Evolutionary conservation across 164 flowering plant genomes (phyloP).

Genomic region (Akebia trifoliata): DNA sequence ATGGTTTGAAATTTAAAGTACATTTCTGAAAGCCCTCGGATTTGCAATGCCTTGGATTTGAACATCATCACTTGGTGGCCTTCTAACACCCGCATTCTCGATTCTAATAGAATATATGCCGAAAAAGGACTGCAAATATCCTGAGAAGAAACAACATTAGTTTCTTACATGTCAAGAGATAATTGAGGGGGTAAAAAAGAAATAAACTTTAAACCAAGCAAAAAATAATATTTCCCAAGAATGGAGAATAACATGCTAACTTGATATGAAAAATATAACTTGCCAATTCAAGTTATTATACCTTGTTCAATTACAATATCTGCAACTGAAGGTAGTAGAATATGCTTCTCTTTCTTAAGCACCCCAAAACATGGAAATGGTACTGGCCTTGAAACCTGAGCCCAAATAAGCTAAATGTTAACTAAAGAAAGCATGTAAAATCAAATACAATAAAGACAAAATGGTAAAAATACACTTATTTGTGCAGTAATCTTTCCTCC

Average conservation of each 20-base stretch:
- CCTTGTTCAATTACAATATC: slow-evolving; percentile 83
- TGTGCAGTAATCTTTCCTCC: too few species aligned
- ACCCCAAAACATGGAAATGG: slow-evolving; percentile 72
- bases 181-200: background rate
- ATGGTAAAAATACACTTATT: too few species aligned
- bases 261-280: background rate
- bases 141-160: slow-evolving; percentile 27
- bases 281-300: slow-evolving; percentile 11
- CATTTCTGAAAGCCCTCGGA: slow-evolving; percentile 73
- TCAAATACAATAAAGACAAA: too few species aligned
- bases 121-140: slow-evolving; percentile 74
- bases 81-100: slow-evolving; percentile 73
- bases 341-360: slow-evolving; percentile 71
- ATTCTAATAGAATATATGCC: slow-evolving; percentile 79
- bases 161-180: background rate
- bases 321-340: slow-evolving; percentile 59
- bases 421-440: too few species aligned
- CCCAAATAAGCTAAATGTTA: background rate
- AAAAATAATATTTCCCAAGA: background rate
- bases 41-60: slow-evolving; percentile 64
- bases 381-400: slow-evolving; percentile 65
- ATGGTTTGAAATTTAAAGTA: slow-evolving; percentile 13
- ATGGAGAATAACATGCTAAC: background rate
- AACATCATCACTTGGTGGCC: slow-evolving; percentile 81
- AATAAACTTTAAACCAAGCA: background rate